Base-by-base conservation (phyloP, 768 basidiomycete species). In the Inosperma sp. region DNA sequence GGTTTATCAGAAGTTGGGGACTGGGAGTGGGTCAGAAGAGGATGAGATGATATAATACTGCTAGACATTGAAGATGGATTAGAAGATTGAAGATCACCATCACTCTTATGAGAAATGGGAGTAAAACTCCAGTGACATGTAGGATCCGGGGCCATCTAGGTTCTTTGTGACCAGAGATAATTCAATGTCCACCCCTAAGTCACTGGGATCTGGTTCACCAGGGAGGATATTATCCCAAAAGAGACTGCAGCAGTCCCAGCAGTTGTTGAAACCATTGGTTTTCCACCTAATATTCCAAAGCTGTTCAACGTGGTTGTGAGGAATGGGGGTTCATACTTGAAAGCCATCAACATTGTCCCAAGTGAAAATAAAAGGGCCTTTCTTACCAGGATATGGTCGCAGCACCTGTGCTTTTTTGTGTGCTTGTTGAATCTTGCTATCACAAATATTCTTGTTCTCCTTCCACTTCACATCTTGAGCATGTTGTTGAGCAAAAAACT, bases 271-370 rank as follows among this genome's bases (percentile, higher is more conserved):
- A 2, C 52, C 47, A 47, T 57, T 36, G 14, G n/a, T 1, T 25
- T 43, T 54, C 36, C 36, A 54, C 16, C n/a, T 45, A 39, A 19
- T 26, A 23, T 42, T 27, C 63, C 63, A 66, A 17, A 48, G 25
- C 10, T 33, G 22, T 13, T 49, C 48, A 27, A 53, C 54, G 5
- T 54, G 26, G 4, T 21, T 22, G 16, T 60, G 45, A 19, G 53
- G 46, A 8, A 53, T 49, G 14, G 51, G 43, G 40, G 23, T 49
- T 16, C 62, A 43, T 5, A 63, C 46, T 17, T 53, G 55, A 44
- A 57, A 62, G 12, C 60, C 59, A 42, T 59, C 52, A 13, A 57
- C 53, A 9, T 60, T 37, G 22, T 59, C 54, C 64, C 59, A 65
- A 17, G 42, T 25, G 47, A 35, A 65, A 9, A 65, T 59, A 25